A percentile compares a stretch with the other conserved stretches of the same genome.
These are phyloP conservation scores for Dendrothele bispora DNA, from an alignment of 768 basidiomycete species.

Conservation along the genomic window DNA sequence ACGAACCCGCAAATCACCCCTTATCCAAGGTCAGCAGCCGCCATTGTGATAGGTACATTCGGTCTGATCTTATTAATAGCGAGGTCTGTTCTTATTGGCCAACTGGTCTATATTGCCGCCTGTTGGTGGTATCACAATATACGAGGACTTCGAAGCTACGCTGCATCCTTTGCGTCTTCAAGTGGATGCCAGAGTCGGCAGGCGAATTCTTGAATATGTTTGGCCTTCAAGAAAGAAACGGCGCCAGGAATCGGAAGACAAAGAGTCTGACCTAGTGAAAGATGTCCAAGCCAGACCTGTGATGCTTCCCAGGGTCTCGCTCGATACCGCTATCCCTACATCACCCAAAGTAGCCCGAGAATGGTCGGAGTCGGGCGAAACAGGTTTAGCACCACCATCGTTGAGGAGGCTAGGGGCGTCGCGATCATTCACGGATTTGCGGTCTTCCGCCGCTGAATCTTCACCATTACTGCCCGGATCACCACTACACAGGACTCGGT, in stretches of 20 bases:
- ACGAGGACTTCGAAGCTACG: slow-evolving; percentile 76
- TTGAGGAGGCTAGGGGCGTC: slow-evolving; percentile 58
- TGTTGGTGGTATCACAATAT: slow-evolving; percentile 91
- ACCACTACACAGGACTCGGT: slow-evolving; percentile 36
- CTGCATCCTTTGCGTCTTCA: slow-evolving; percentile 87
- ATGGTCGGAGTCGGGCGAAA: slow-evolving; percentile 17
- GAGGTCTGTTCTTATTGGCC: slow-evolving; percentile 70
- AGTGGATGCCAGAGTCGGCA: slow-evolving; percentile 80
- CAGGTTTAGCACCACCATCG: slow-evolving; percentile 34
- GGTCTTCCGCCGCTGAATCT: slow-evolving; percentile 41
- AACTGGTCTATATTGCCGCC: slow-evolving; percentile 86
- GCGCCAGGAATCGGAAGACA: slow-evolving; percentile 21
- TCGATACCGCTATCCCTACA: slow-evolving; percentile 9
- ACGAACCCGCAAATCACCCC: slow-evolving; percentile 68
- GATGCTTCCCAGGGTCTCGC: background rate
- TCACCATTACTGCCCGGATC: slow-evolving; percentile 24
- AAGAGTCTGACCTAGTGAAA: slow-evolving; percentile 5
- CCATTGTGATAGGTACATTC: background rate
- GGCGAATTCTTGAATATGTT: slow-evolving; percentile 84
- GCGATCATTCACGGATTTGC: slow-evolving; percentile 71
- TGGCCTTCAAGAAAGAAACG: slow-evolving; percentile 67
- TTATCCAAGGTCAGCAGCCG: slow-evolving; percentile 58
- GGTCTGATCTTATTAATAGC: slow-evolving; percentile 34
- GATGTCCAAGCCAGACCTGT: slow-evolving; percentile 9
- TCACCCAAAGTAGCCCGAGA: background rate